Evolutionary conservation across 1,284 basidiomycete genomes (phyloP), one percentile per base, ranked within the genome.

Genomic region (Marasmius oreades): DNA sequence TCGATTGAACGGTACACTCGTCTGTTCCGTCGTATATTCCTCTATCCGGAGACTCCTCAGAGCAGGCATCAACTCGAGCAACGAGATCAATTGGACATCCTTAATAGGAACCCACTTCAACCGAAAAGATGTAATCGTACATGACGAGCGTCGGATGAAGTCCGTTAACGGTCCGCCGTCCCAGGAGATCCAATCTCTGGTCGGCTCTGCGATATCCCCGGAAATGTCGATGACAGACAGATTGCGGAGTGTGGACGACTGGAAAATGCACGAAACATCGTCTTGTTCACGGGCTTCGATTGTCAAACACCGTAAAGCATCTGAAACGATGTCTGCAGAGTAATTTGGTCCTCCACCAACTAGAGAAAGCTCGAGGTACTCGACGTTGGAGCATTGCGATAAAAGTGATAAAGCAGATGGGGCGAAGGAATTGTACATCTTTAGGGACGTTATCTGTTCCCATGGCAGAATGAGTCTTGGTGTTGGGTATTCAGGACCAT

Each of bases 91-190:
- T n/a, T 50, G 47, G 12, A 33, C 31, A 20, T 50, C 47, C 26
- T 24, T 31, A 2, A 50, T 50, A 18, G 47, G 47, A 18, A 50
- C 47, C 47, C 47, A 50, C 28, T 50, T 26, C 47, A 50, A 50
- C n/a, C 12, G 31, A 4, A 50, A 20, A 4, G 47, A 50, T 2
- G 47, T 50, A 26, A 50, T 26, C 18, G 26, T 50, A 20, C 47
- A 50, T 11, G 47, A 26, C 31, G 47, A 50, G 8, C 47, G 47
- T 11, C 18, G 2, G n/a, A 50, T 18, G 12, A 50, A 31, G 28
- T 33, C 20, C 26, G 24, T 20, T 26, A 50, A 16, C 14, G 26
- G 18, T 1, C 20, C 31, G 12, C 16, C 24, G 2, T 50, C 47
- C 47, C 47, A 50, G 8, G 8, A n/a, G n/a, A 14, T 11, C 47